Evolutionary conservation across 805 yeast genomes (phyloP), one percentile per base, ranked within the genome.

Genomic region (Candida morakotiae): DNA sequence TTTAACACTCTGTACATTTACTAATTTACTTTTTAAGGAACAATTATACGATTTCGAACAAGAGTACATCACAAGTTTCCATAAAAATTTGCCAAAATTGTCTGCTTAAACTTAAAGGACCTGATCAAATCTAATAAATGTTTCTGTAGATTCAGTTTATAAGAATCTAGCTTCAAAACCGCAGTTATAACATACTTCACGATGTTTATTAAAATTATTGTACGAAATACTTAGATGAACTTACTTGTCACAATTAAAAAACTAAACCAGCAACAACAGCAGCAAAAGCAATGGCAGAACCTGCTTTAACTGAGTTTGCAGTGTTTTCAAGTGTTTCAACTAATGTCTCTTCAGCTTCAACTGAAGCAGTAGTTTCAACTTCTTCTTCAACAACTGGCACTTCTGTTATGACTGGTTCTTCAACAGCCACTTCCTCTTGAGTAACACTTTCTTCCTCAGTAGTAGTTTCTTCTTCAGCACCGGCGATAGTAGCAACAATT

Each of bases 251-350:
- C 5, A 23, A 16, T 16, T 31, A 31, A 17, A 31, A 15, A 4
- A 33, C 4, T 27, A 34, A 34, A 34, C 37, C 37, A 34, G 27
- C 13, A 15, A 31, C 37, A 26, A 21, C 26, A 3, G 37, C 37
- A 26, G 18, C 37, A 20, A 20, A 5, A 10, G 26, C 31, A 17
- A 19, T 19, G 5, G 19, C 10, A 3, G 31, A 26, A 11, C 26
- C 28, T 13, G 17, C 26, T 23, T 18, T 23, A 17, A 15, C 18
- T 14, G 35, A 28, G 25, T 25, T 26, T 5, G 29, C 34, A 36
- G 29, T 30, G 25, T 20, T 26, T 31, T 13, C 34, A 25, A 15
- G 9, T 15, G 31, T 15, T 10, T 19, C 16, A 21, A n/a, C n/a
- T n/a, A n/a, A n/a, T n/a, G n/a, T n/a, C n/a, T 14, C 19, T 17